Evolutionary conservation across 805 yeast species (phyloP).

Genomic region (Sugiyamaella mastotermitis): DNA sequence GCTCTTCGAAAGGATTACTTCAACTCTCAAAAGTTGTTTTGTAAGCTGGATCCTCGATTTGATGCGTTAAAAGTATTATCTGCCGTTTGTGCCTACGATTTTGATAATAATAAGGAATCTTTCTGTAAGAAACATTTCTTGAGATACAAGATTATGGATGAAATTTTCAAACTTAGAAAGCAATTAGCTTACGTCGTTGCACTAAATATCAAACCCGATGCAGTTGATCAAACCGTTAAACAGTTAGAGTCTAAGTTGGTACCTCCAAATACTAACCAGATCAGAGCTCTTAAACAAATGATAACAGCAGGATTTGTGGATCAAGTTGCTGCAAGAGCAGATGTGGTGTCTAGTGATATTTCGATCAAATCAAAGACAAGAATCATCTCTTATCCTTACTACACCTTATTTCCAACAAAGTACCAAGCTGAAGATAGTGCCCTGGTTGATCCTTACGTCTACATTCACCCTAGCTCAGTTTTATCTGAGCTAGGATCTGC

Average conservation of each 20-base stretch:
- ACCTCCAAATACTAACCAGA: conserved; percentile 63
- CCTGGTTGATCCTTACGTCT: conserved; percentile 51
- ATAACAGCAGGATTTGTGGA: conserved; percentile 89
- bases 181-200: conserved; percentile 76
- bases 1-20: conserved; percentile 45
- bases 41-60: conserved; percentile 62
- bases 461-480: conserved; percentile 74
- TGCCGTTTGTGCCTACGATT: conserved; percentile 85
- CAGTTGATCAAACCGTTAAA: conserved; percentile 38
- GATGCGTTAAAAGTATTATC: conserved; percentile 73
- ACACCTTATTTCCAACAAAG: conserved; percentile 41
- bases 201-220: conserved; percentile 35
- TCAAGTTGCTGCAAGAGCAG: conserved; percentile 82
- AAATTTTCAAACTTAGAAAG: conserved; percentile 69
- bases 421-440: conserved; percentile 21
- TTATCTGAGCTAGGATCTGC: conserved; percentile 52
- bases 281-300: conserved; percentile 82
- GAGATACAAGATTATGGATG: conserved; percentile 78
- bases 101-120: conserved; percentile 37
- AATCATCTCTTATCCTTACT: conserved; percentile 48
- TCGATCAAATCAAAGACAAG: conserved; percentile 51
- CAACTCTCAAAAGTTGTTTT: conserved; percentile 54
- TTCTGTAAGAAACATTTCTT: conserved; percentile 62
- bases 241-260: conserved; percentile 49
- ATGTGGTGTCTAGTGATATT: conserved; percentile 58